Base-by-base conservation (phyloP, 2,329 filamentous ascomycete genomes). In the Colletotrichum sidae region DNA sequence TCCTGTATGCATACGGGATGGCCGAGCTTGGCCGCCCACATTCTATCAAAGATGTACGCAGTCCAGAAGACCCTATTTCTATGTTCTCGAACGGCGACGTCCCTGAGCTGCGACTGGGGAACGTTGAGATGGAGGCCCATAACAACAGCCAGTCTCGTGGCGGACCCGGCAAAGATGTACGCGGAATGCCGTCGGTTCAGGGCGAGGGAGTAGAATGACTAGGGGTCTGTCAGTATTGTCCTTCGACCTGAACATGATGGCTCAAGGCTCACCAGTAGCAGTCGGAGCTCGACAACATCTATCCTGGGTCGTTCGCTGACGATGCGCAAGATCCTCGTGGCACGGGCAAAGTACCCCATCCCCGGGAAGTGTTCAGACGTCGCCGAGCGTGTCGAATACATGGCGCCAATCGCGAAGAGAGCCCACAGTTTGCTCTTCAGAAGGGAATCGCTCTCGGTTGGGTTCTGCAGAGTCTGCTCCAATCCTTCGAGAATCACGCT, bases 1-100 rank as follows among this genome's bases (percentile, higher is more conserved):
- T 85, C 83, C 11, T 78, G 76, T 6, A 85, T 79, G 44, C 81
- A 80, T 7, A 81, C 77, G 0, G 83, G 81, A 33, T 84, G 78
- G 0, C 83, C 81, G 55, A 84, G 76, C 51, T 83, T 81, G 0
- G 81, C 80, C 3, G 80, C 80, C 77, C 79, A 83, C 74, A 84
- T 80, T 2, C 83, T 77, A 60, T 83, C 81, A 25, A 82, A 73
- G 8, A 74, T 77, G 47, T 81, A 82, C 0, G 80, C 75, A 0
- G 80, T 81, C 79, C 79, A 81, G 76, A 78, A 82, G 1, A 81
- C 72, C 1, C 79, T 72, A 8, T 75, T 75, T 1, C 80, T 71
- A 25, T 82, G 80, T 58, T 82, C 79, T 5, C 79, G 67, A 1
- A 72, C 70, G 0, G 71, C 75, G 13, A 67, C 71, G 50, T 84